Base-by-base conservation (phyloP, 495 filamentous ascomycete genomes). In the Neurospora intermedia region DNA sequence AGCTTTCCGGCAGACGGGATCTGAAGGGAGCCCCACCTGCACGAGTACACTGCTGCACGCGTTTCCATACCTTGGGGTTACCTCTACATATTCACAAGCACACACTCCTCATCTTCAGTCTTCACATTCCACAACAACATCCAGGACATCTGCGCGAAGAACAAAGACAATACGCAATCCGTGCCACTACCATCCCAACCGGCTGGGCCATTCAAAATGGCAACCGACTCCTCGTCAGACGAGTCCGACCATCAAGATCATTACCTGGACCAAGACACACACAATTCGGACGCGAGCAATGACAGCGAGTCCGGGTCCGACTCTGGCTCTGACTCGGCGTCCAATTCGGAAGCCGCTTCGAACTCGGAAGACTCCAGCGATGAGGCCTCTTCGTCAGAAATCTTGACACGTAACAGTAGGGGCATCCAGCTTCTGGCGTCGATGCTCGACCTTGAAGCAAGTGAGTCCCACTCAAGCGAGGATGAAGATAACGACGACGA, bases 401-500 rank as follows among this genome's bases (percentile, higher is more conserved):
- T 35, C 13, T 62, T 62, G 54, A 62, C 23, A 35, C 54, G 54
- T 35, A 62, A 62, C 54, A 35, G 54, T 13, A 62, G 27, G 54
- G 54, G 54, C 35, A 62, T 31, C 6, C 54, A 35, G 23, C 54
- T 62, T 62, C 15, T 62, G 54, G 54, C 54, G 2, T 62, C 54
- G 54, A 62, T 80, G 69, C 70, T 81, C n/a, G 77, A 80, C 38
- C 62, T 81, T 43, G 79, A 81, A 45, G 79, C 79, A 11, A 71
- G 70, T 10, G 79, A 81, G 54, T 76, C 78, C 40, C 75, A 75
- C 71, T 77, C 78, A n/a, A 76, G 78, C 66, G 71, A 43, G 1
- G 43, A 71, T 40, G 62, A 70, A 0, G 62, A 73, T 18, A n/a
- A n/a, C 6, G 73, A 73, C 15, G 41, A 72, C 2, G 20, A 69